Base-by-base conservation (phyloP, 345 rosid species). In the Murraya paniculata region DNA sequence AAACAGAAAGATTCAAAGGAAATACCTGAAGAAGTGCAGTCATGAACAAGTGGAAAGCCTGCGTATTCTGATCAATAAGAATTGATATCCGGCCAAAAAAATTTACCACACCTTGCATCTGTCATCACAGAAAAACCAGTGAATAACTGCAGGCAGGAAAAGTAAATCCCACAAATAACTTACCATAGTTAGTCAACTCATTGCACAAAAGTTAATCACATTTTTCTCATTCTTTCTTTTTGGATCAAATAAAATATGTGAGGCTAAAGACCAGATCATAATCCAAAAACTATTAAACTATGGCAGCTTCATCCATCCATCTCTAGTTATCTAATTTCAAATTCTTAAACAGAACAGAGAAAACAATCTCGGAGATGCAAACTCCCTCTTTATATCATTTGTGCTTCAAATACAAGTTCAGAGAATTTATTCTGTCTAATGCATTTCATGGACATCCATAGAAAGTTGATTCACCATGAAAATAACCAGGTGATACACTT, bases 31-130 rank as follows among this genome's bases (percentile, higher is more conserved):
- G 97, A 81, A 94, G 89, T 7, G 98, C 95, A 76, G 92, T 80
- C 93, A 94, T 94, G 79, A 93, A 91, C 94, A 91, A 85, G 82
- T 91, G 93, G 83, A 92, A 88, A 53, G 97, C 94, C 80, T 92
- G 92, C 19, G 98, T 90, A 81, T 94, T 93, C 85, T 89, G 97
- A 80, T 89, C 93, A 81, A 93, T 88, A 75, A 94, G 87, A 80
- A 94, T 85, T 16, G 97, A 85, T 74, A 94, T 77, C 75, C 93
- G 89, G 58, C 98, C 97, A 79, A 88, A 92, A 80, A 85, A 89
- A 73, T 87, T 88, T 77, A 94, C 97, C 77, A 87, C 92, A 8
- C 94, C 93, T 81, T 89, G 90, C 97, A 91, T 88, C 97, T 94
- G 92, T 65, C 73, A 82, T 70, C 81, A 80, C 53, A 4, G 35